Percentiles rank a stretch among this genome's conserved stretches.
Evolutionary conservation across 1,139 yeast genomes (phyloP).

Genomic region (Candida sojae): DNA sequence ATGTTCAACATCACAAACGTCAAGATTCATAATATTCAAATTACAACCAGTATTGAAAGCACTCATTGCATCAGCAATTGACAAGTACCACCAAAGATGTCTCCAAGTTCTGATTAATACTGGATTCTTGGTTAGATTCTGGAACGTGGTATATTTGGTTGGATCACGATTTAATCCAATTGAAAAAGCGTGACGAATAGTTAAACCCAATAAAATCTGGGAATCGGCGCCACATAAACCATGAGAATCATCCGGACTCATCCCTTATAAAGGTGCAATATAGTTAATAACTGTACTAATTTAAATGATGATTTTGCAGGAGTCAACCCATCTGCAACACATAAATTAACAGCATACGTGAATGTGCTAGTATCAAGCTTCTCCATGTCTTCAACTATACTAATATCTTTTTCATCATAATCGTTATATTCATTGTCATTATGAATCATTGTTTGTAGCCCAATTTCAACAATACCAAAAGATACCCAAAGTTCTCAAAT

Average conservation of each 20-base stretch:
- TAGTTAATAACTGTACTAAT: conserved; percentile 33
- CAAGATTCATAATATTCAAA: conserved; percentile 28
- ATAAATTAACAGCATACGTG: conserved; percentile 28
- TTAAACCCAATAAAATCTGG: conserved; percentile 39
- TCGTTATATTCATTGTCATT: conserved; percentile 32
- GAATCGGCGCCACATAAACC: conserved; percentile 48
- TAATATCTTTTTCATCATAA: conserved; percentile 29
- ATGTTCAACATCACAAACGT: conserved; percentile 34
- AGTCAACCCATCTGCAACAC: conserved; percentile 32
- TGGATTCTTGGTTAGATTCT: conserved; percentile 29
- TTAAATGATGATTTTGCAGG: conserved; percentile 34
- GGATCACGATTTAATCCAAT: conserved; percentile 51
- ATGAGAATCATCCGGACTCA: conserved; percentile 46
- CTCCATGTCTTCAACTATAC: conserved; percentile 30
- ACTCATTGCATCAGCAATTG: conserved; percentile 30
- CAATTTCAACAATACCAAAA: conserved; percentile 33
- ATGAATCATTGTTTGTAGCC: conserved; percentile 45
- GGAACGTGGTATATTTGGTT: conserved; percentile 30
- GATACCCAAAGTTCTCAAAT: conserved; percentile 33
- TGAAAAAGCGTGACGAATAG: conserved; percentile 41
- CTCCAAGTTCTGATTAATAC: conserved; percentile 38
- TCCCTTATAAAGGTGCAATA: conserved; percentile 37
- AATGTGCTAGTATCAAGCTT: conserved; percentile 25
- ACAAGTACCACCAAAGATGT: conserved; percentile 37
- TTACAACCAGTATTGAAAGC: conserved; percentile 39